Percentiles rank a stretch among this genome's conserved stretches.
These are phyloP conservation scores for Akebia trifoliata DNA, from an alignment of 164 flowering plant species.

Conservation along the genomic window DNA sequence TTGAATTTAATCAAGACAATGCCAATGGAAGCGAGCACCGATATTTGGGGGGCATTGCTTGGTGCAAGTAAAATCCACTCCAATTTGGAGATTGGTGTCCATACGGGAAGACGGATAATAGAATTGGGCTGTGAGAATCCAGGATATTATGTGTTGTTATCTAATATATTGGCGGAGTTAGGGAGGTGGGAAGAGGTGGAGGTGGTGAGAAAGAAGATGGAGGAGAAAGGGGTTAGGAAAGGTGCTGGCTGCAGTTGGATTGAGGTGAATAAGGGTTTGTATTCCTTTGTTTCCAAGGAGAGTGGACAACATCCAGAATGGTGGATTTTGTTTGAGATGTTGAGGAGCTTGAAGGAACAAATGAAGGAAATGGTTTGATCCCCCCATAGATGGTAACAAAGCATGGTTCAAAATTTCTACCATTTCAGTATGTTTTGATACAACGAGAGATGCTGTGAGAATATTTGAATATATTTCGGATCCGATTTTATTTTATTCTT, in stretches of 20 bases:
- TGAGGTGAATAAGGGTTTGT: slow-evolving; percentile 17
- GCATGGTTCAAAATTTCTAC: no score
- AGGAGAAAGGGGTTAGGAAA: slow-evolving; percentile 21
- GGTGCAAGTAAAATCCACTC: slow-evolving; percentile 24
- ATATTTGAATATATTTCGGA: no score
- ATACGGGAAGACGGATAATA: slow-evolving; percentile 16
- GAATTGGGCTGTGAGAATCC: slow-evolving; percentile 22
- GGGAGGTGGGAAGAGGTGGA: slow-evolving; percentile 31
- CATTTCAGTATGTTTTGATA: no score
- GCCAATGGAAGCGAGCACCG: slow-evolving; percentile 18
- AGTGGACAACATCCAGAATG: slow-evolving; percentile 22
- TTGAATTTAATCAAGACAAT: slow-evolving; percentile 16
- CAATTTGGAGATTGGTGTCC: slow-evolving; percentile 21
- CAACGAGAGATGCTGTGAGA: no score
- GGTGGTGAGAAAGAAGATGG: slow-evolving; percentile 27
- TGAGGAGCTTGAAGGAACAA: slow-evolving; percentile 14
- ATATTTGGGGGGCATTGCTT: slow-evolving; percentile 28
- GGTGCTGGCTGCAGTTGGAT: slow-evolving; percentile 29
- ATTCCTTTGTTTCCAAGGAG: slow-evolving; percentile 18
- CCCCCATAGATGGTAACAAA: no score
- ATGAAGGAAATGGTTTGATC: slow-evolving; percentile 15
- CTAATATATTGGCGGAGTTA: slow-evolving; percentile 26
- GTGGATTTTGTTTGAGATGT: slow-evolving; percentile 10
- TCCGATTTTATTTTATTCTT: no score
- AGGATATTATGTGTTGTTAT: slow-evolving; percentile 25